phyloP scores from a whole-genome alignment of 768 basidiomycete species.

The Phanerochaete carnosa region DNA sequence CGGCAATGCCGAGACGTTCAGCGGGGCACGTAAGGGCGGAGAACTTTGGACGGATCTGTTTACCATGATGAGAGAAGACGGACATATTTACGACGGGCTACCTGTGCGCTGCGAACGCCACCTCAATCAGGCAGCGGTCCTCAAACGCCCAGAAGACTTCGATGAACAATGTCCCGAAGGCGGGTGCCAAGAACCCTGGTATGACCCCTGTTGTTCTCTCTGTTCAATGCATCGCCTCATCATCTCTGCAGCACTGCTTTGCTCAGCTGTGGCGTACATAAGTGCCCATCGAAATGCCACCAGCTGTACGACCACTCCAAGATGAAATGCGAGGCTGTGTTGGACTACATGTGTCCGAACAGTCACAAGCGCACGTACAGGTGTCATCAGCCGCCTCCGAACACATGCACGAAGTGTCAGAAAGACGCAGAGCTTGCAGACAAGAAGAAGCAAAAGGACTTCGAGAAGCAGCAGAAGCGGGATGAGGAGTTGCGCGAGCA shows the following conservation, averaged over 20 bases:
- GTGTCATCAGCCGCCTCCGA: conserved; percentile 38
- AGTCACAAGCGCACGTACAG: conserved; percentile 42
- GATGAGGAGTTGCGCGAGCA: conserved; percentile 45
- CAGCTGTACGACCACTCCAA: conserved; percentile 51
- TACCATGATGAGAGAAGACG: conserved; percentile 34
- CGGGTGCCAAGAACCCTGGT: conserved; percentile 63
- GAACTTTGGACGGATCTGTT: conserved; percentile 53
- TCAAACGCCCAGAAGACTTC: conserved; percentile 46
- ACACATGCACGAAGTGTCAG: conserved; percentile 46
- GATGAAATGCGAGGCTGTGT: conserved; percentile 41
- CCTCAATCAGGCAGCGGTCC: conserved; percentile 33
- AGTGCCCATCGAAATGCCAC: conserved; percentile 62
- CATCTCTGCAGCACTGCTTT: conserved; percentile 37
- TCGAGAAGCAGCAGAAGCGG: conserved; percentile 39
- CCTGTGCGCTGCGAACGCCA: conserved; percentile 60
- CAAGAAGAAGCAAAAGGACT: conserved; percentile 37
- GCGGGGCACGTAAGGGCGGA: conserved; percentile 44
- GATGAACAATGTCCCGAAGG: conserved; percentile 54
- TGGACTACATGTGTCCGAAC: conserved; percentile 38
- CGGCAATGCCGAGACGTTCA: conserved; percentile 61
- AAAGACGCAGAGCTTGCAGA: conserved; percentile 38
- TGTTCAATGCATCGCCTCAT: not conserved
- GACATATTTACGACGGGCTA: conserved; percentile 55
- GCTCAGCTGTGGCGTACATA: conserved; percentile 50
- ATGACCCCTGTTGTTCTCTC: conserved; percentile 14